These are phyloP conservation scores for Apiotrichum akiyoshidainum DNA, from an alignment of 1,284 basidiomycete species.

Conservation along the genomic window DNA sequence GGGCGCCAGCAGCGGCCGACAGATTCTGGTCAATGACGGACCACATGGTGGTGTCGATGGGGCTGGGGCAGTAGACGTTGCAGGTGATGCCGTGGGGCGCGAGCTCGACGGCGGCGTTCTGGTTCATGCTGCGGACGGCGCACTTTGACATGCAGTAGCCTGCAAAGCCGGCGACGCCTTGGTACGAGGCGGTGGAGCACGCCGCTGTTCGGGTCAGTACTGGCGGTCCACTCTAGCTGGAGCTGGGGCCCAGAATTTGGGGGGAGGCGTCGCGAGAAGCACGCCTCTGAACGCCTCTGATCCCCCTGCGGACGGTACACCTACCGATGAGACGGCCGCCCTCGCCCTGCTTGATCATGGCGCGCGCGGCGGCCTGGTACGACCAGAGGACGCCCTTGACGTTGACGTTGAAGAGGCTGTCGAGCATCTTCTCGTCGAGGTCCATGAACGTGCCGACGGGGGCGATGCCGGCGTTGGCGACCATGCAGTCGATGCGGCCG, in stretches of 20 bases:
- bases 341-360: slow-evolving; percentile 52
- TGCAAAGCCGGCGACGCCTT: background rate
- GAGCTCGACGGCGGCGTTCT: slow-evolving; percentile 50
- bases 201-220: slow-evolving; percentile 3
- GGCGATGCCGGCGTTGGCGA: slow-evolving; percentile 52
- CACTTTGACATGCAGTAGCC: slow-evolving; percentile 39
- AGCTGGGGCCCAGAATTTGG: no score
- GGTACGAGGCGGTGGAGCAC: background rate
- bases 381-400: slow-evolving; percentile 44
- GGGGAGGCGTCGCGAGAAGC: slow-evolving; percentile 10
- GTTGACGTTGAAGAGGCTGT: slow-evolving; percentile 44
- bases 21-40: slow-evolving; percentile 19
- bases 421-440: slow-evolving; percentile 38
- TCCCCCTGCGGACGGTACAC: no score
- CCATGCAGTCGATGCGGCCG: slow-evolving; percentile 44
- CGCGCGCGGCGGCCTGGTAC: slow-evolving; percentile 51
- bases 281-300: no score
- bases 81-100: slow-evolving; percentile 54
- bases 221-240: background rate
- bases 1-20: background rate
- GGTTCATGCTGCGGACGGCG: slow-evolving; percentile 52
- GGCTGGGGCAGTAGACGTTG: slow-evolving; percentile 57
- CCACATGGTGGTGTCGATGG: slow-evolving; percentile 45
- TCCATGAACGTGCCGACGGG: slow-evolving; percentile 42
- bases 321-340: slow-evolving; percentile 52